Evolutionary conservation across 202 grass and related monocot species (phyloP), one percentile per base, ranked within the genome.

Genomic region (Carex sylvatica): DNA sequence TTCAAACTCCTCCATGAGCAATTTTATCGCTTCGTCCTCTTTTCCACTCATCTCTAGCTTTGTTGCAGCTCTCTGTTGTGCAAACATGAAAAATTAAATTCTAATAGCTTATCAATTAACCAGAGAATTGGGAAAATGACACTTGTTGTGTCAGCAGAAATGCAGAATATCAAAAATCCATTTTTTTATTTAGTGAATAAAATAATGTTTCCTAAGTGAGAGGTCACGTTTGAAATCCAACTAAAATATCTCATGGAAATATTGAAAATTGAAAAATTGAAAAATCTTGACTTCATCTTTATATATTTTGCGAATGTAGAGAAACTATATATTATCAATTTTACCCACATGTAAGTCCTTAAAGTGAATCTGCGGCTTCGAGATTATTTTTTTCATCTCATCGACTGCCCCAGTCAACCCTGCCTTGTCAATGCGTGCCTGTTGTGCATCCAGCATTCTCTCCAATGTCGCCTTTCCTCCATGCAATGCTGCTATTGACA

Each of bases 401-500:
- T 56, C 3, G 52, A 77, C 28, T 6, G 1, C 8, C 15, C 24
- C 1, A 0, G 0, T 2, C 51, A 58, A 19, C 24, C 26, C 24
- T 80, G 15, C 20, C 66, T 2, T 0, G 8, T 30, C 16, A 5
- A 56, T 38, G 16, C 53, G 36, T 55, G 54, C 28, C 28, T 83
- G 1, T 30, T 59, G 40, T 6, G 81, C 81, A 24, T 83, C 65
- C 81, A 58, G 16, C 4, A 83, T 31, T 66, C 81, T 83, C 51
- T 83, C 26, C 65, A 83, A 60, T 61, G 65, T n/a, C 18, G 16
- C 16, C 51, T 28, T 38, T 9, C 81, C 81, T 55, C 65, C 47
- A 59, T 73, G 24, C 81, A 83, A 60, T 20, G 46, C 40, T 46
- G 65, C 81, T 38, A 83, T 58, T 61, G 81, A 83, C 49, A 83